Evolutionary conservation across 2,329 filamentous ascomycete species (phyloP).

Genomic region (Calonectria crousiana): DNA sequence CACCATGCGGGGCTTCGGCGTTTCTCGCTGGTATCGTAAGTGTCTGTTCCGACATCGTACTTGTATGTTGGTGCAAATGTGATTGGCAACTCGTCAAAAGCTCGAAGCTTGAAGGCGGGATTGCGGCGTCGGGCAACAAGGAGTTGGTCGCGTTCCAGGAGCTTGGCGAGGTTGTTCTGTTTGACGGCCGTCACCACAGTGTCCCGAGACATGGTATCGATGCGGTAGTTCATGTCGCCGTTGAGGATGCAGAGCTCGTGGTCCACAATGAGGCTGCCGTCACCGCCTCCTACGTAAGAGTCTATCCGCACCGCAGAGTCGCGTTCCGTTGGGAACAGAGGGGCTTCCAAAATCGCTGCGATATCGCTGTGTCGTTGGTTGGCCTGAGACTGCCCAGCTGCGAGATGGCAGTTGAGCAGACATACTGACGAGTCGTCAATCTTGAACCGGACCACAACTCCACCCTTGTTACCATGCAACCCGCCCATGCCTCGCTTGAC

Average conservation of each 20-base stretch:
- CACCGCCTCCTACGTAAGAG: constrained; percentile 89
- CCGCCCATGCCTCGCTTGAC: constrained; percentile 98
- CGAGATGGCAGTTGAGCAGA: constrained; percentile 97
- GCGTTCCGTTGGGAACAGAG: constrained; percentile 78
- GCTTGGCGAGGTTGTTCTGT: constrained; percentile 82
- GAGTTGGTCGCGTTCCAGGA: constrained; percentile 93
- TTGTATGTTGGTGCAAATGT: constrained; percentile 97
- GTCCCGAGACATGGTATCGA: constrained; percentile 95
- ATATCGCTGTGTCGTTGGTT: constrained; percentile 93
- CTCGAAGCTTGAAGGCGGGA: constrained; percentile 86
- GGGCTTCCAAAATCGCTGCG: constrained; percentile 86
- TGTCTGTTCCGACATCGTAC: constrained; percentile 95
- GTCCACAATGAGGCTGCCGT: constrained; percentile 94
- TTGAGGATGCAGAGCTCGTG: constrained; percentile 98
- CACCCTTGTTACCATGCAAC: constrained; percentile 95
- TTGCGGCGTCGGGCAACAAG: constrained; percentile 90
- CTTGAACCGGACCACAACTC: constrained; percentile 90
- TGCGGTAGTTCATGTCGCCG: constrained; percentile 97
- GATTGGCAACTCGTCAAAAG: constrained; percentile 92
- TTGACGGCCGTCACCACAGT: constrained; percentile 89
- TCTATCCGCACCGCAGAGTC: constrained; percentile 78
- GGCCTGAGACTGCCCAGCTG: constrained; percentile 91
- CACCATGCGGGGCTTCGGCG: constrained; percentile 96
- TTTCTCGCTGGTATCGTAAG: constrained; percentile 95
- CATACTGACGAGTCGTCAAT: constrained; percentile 95